Conservation (phyloP, 345 rosid genomes). For the Limnanthes douglasii region DNA sequence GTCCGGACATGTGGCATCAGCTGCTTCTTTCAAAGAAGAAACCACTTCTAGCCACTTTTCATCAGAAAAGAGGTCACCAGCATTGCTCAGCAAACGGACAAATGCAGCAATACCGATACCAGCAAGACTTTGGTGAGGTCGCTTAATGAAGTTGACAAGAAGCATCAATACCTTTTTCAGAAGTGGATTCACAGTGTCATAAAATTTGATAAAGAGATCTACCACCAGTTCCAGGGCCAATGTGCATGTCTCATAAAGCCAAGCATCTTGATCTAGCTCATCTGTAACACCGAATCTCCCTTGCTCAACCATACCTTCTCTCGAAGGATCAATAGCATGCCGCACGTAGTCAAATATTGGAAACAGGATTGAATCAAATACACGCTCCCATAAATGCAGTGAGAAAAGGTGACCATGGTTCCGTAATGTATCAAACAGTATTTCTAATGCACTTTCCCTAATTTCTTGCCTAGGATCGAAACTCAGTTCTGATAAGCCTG, state of each 20-base stretch:
- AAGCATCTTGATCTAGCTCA: conserved; percentile 93
- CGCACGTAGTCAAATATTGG: conserved; percentile 97
- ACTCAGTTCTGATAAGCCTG: conserved; percentile 98
- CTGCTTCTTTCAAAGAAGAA: conserved; percentile 71
- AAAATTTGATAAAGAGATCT: conserved; percentile 95
- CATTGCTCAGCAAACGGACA: conserved; percentile 95
- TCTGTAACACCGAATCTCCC: conserved; percentile 36
- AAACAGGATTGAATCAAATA: conserved; percentile 83
- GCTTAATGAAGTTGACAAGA: conserved; percentile 80
- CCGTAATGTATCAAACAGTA: conserved; percentile 82
- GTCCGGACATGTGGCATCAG: conserved; percentile 75
- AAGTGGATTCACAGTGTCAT: conserved; percentile 85
- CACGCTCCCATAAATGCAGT: conserved; percentile 73
- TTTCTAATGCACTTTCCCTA: conserved; percentile 89
- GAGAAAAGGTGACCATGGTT: conserved; percentile 93
- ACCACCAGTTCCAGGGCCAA: conserved; percentile 94
- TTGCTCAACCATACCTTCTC: conserved; percentile 43
- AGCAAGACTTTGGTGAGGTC: conserved; percentile 99
- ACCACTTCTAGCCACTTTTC: conserved; percentile 95
- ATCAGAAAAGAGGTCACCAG: conserved; percentile 76
- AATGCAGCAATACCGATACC: conserved; percentile 97
- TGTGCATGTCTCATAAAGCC: conserved; percentile 99
- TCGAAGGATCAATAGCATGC: conserved; percentile 95
- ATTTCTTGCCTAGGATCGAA: conserved; percentile 97
- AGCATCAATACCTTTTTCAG: conserved; percentile 65